These are phyloP conservation scores for Cryptococcus amylolentus DNA, from an alignment of 1,284 basidiomycete species.

Conservation along the genomic window DNA sequence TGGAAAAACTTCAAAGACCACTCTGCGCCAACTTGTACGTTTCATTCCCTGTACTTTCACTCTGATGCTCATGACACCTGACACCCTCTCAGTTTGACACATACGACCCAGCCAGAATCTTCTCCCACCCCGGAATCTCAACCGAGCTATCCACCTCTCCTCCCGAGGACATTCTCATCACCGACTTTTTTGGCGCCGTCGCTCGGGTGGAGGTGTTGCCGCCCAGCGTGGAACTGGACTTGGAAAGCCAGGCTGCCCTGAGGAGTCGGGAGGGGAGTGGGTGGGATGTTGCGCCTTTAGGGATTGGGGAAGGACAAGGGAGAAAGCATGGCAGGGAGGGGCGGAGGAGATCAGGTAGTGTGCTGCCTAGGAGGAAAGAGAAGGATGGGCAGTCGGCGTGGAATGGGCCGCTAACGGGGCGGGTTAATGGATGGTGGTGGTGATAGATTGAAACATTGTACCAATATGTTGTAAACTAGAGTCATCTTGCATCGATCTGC, in stretches of 20 bases:
- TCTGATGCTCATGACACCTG: neutral
- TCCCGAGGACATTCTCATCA: constrained; percentile 69
- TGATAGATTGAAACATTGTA: no score
- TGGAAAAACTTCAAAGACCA: constrained; percentile 79
- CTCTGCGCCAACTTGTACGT: constrained; percentile 79
- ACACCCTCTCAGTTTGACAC: constrained; percentile 62
- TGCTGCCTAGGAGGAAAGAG: no score
- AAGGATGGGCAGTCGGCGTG: no score
- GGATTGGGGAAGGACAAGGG: neutral
- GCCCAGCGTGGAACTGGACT: constrained; percentile 4
- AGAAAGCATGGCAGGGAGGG: no score
- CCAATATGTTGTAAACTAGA: no score
- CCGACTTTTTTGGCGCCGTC: constrained; percentile 95
- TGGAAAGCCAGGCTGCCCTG: neutral
- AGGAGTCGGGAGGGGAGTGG: neutral
- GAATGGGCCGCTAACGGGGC: no score
- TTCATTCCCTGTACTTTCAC: neutral
- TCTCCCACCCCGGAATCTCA: constrained; percentile 82
- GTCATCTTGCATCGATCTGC: no score
- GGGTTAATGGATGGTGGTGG: no score
- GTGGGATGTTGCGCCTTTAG: neutral
- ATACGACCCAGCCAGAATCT: constrained; percentile 70
- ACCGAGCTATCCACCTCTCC: constrained; percentile 68
- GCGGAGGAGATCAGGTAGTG: no score
- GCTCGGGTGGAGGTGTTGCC: constrained; percentile 65